Evolutionary conservation across 768 basidiomycete genomes (phyloP).

Genomic region (Serpula lacrymans): DNA sequence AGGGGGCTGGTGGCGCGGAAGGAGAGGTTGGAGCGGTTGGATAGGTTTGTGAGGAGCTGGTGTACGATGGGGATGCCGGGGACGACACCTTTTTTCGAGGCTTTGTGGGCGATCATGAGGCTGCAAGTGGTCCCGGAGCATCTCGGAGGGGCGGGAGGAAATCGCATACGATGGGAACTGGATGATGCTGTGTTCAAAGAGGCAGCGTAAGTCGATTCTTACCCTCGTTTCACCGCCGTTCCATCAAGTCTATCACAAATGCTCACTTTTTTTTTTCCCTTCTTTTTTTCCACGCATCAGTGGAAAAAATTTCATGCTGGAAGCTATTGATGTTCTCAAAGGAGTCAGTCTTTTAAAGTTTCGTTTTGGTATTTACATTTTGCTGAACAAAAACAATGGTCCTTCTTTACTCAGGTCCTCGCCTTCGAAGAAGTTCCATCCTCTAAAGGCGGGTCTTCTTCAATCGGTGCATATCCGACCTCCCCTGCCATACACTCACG

Average conservation of each 20-base stretch:
- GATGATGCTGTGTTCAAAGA: slow-evolving; percentile 95
- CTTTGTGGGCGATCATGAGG: slow-evolving; percentile 74
- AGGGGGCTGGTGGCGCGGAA: slow-evolving; percentile 60
- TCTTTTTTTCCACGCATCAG: slow-evolving; percentile 38
- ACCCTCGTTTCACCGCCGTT: slow-evolving; percentile 6
- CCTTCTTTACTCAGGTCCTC: slow-evolving; percentile 39
- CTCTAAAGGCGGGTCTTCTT: slow-evolving; percentile 27
- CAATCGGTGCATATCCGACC: slow-evolving; percentile 32
- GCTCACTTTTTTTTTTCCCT: slow-evolving; percentile 15
- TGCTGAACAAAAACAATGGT: slow-evolving; percentile 6
- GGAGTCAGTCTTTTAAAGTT: slow-evolving; percentile 55
- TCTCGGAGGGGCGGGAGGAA: slow-evolving; percentile 75
- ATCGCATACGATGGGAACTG: slow-evolving; percentile 82
- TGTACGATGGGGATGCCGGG: slow-evolving; percentile 87
- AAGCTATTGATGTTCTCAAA: slow-evolving; percentile 87
- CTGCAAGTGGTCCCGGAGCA: slow-evolving; percentile 77
- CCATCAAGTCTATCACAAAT: slow-evolving; percentile 14
- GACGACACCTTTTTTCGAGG: slow-evolving; percentile 73
- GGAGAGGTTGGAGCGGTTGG: slow-evolving; percentile 73
- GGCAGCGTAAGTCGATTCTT: slow-evolving; percentile 66
- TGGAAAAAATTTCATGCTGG: slow-evolving; percentile 92
- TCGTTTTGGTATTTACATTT: slow-evolving; percentile 1
- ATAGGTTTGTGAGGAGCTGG: slow-evolving; percentile 76
- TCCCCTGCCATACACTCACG: slow-evolving; percentile 47
- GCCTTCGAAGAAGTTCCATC: slow-evolving; percentile 71